phyloP scores from a whole-genome alignment of 345 rosid genomes.

The Hibiscus syriacus region DNA sequence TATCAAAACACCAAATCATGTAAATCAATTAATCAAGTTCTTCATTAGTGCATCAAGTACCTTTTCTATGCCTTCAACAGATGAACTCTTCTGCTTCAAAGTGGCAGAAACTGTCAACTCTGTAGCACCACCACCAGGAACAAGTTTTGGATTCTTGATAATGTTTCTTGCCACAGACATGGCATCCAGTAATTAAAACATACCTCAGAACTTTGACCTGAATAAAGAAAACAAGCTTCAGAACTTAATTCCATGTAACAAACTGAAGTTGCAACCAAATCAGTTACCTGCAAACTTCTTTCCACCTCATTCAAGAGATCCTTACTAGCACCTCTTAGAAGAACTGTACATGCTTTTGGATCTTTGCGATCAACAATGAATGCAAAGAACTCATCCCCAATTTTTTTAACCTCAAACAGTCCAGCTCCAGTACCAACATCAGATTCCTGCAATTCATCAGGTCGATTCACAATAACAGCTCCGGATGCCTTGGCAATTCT shows the following conservation, averaged over 20 bases:
- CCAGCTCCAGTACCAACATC: too few relatives aligned
- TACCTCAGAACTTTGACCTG: constrained; percentile 6
- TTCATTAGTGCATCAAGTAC: not conserved
- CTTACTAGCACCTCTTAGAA: too few relatives aligned
- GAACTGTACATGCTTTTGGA: too few relatives aligned
- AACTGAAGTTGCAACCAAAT: constrained; percentile 3
- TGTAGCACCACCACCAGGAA: too few relatives aligned
- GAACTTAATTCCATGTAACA: not conserved
- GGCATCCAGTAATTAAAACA: constrained; percentile 58
- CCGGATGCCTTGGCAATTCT: constrained; percentile 96
- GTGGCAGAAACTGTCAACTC: too few relatives aligned
- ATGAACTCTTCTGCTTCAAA: too few relatives aligned
- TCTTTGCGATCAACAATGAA: too few relatives aligned
- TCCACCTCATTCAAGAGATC: too few relatives aligned
- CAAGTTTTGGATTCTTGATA: constrained; percentile 86
- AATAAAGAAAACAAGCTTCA: not conserved
- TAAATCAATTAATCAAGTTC: not conserved
- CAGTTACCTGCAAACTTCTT: constrained; percentile 79
- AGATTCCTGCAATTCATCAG: constrained; percentile 91
- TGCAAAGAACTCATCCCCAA: too few relatives aligned
- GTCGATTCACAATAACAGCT: constrained; percentile 86
- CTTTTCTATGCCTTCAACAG: too few relatives aligned
- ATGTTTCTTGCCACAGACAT: constrained; percentile 96
- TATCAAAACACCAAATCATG: not conserved
- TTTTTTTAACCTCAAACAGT: too few relatives aligned